These are phyloP conservation scores for Metschnikowia lachancei DNA, from an alignment of 805 yeast genomes.

Conservation along the genomic window DNA sequence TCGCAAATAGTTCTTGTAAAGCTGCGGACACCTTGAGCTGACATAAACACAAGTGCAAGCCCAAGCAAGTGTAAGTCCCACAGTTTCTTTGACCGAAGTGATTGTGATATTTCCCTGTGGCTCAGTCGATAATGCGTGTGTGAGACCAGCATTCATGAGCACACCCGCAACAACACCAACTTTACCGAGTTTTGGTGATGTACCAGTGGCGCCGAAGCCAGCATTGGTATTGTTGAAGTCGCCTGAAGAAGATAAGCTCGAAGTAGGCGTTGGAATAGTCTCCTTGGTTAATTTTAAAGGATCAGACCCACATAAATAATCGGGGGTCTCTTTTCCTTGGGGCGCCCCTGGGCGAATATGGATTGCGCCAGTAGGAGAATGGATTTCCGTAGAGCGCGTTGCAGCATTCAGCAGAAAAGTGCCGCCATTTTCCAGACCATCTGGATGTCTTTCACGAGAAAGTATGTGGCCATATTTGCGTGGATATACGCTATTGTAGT, in stretches of 20 bases:
- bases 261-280: slow-evolving; percentile 1
- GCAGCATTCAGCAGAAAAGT: neutral
- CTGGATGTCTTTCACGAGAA: neutral
- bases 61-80: slow-evolving; percentile 59
- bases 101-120: neutral
- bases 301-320: neutral
- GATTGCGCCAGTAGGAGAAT: slow-evolving; percentile 8
- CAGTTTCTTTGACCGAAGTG: slow-evolving; percentile 1
- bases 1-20: slow-evolving; percentile 68
- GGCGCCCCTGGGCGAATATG: slow-evolving; percentile 14
- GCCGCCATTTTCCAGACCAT: neutral
- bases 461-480: slow-evolving; percentile 8
- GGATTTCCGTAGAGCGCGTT: slow-evolving; percentile 6
- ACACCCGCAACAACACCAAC: slow-evolving; percentile 14
- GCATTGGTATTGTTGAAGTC: neutral
- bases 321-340: slow-evolving; percentile 6
- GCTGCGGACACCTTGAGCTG: slow-evolving; percentile 79
- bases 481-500: slow-evolving; percentile 53
- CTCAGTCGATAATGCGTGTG: slow-evolving; percentile 14
- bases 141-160: slow-evolving; percentile 15
- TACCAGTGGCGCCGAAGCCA: slow-evolving; percentile 17
- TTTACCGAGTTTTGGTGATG: slow-evolving; percentile 7
- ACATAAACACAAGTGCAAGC: slow-evolving; percentile 71
- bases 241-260: slow-evolving; percentile 5
- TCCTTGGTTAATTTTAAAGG: neutral